phyloP scores from a whole-genome alignment of 2,329 filamentous ascomycete species.

The Diaporthe helianthi region DNA sequence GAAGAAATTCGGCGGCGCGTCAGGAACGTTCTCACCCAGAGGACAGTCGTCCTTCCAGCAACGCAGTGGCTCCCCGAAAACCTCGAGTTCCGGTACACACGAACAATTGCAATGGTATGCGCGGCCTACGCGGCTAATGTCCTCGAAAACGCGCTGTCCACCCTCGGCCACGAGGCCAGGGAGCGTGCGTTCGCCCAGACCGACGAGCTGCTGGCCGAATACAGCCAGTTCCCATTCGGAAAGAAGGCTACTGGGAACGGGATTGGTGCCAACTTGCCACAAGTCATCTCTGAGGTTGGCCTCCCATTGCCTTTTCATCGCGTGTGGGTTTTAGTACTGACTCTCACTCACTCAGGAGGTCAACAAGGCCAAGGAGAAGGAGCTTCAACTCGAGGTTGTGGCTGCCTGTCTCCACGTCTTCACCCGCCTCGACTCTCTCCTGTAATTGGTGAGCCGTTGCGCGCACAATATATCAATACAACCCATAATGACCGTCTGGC shows the following conservation, averaged over 20 bases:
- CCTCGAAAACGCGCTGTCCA: constrained; percentile 94
- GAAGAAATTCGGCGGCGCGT: constrained; percentile 95
- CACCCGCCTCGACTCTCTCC: constrained; percentile 92
- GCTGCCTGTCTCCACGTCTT: constrained; percentile 97
- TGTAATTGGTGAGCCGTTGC: constrained; percentile 58
- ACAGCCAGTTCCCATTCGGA: constrained; percentile 97
- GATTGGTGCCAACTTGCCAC: constrained; percentile 90
- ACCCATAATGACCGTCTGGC: constrained; percentile 26
- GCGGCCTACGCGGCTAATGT: constrained; percentile 98
- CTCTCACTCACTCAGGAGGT: constrained; percentile 65
- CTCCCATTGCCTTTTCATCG: constrained; percentile 37
- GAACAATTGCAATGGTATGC: constrained; percentile 96
- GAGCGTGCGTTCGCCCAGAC: constrained; percentile 97
- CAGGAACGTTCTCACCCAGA: constrained; percentile 88
- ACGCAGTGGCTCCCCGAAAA: constrained; percentile 93
- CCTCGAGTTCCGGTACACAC: constrained; percentile 90
- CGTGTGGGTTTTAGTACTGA: constrained; percentile 33
- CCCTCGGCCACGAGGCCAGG: constrained; percentile 89
- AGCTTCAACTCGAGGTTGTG: constrained; percentile 95
- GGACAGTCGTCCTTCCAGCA: constrained; percentile 86
- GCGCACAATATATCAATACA: constrained; percentile 22
- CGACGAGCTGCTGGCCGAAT: constrained; percentile 93
- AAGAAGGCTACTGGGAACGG: constrained; percentile 80
- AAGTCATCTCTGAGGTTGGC: constrained; percentile 76
- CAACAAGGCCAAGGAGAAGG: constrained; percentile 86